phyloP scores from a whole-genome alignment of 2,329 filamentous ascomycete species.

The Neurospora crassa region DNA sequence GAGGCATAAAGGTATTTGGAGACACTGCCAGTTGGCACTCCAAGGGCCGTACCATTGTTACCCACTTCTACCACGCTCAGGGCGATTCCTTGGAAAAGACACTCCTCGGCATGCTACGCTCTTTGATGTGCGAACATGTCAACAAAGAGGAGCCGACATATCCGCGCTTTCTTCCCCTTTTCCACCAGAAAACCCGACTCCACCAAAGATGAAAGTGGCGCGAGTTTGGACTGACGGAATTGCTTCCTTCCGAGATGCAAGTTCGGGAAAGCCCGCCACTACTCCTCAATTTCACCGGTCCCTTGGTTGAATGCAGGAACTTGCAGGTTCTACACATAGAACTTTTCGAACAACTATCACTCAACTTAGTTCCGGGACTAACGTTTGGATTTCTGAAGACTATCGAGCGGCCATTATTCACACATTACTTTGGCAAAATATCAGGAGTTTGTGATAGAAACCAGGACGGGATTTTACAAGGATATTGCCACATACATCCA shows the following conservation, averaged over 20 bases:
- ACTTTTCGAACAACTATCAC: conserved; percentile 6
- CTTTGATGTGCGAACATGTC: conserved; percentile 9
- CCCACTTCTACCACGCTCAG: conserved; percentile 14
- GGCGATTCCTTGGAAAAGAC: conserved; percentile 7
- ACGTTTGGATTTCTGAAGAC: not conserved
- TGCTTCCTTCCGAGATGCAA: not conserved
- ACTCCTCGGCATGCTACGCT: conserved; percentile 11
- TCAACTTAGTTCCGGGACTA: accelerated
- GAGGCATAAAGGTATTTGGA: conserved; percentile 8
- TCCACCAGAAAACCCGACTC: not conserved
- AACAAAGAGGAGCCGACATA: not conserved
- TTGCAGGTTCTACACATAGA: conserved; percentile 5
- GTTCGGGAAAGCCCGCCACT: not conserved
- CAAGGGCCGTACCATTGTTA: not conserved
- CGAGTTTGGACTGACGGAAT: not conserved
- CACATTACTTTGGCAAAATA: not conserved
- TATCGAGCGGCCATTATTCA: conserved; percentile 13
- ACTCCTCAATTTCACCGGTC: conserved; percentile 12
- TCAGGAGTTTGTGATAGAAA: conserved; percentile 8
- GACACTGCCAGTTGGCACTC: not conserved
- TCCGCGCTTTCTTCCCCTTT: not conserved
- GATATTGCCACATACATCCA: conserved; percentile 11
- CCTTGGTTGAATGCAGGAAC: conserved; percentile 15
- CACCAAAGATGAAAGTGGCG: not conserved
- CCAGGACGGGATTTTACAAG: not conserved